phyloP scores from a whole-genome alignment of 1,284 basidiomycete species.

The Meripilus lineatus region DNA sequence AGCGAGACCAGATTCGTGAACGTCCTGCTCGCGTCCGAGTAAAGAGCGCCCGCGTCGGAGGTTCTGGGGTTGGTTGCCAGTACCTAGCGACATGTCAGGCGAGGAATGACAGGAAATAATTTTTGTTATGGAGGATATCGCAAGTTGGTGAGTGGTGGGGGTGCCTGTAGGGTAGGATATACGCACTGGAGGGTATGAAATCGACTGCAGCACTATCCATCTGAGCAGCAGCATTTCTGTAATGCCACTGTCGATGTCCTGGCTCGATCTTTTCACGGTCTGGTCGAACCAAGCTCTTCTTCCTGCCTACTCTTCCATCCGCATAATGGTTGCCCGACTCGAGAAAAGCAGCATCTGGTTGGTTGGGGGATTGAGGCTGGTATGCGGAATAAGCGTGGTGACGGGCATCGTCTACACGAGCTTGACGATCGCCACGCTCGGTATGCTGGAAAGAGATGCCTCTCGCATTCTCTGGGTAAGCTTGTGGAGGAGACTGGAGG shows the following conservation, averaged over 20 bases:
- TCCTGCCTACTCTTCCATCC: constrained; percentile 56
- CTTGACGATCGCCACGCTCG: constrained; percentile 63
- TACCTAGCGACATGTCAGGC: constrained; percentile 43
- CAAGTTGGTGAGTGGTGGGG: too few species aligned
- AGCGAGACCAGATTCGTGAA: constrained; percentile 82
- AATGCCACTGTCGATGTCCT: constrained; percentile 92
- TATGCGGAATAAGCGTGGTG: constrained; percentile 49
- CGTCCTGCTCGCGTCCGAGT: constrained; percentile 81
- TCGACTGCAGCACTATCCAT: constrained; percentile 71
- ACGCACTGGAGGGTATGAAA: constrained; percentile 78
- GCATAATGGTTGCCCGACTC: constrained; percentile 43
- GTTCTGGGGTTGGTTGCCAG: constrained; percentile 76
- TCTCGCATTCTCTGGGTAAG: constrained; percentile 26
- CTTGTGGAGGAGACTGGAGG: constrained; percentile 19
- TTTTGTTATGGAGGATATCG: constrained; percentile 4
- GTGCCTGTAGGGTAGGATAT: too few species aligned
- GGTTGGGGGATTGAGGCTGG: constrained; percentile 39
- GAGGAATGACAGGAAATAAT: constrained; percentile 7
- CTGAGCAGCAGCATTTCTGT: constrained; percentile 85
- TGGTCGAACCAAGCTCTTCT: constrained; percentile 91
- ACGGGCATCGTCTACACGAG: constrained; percentile 47
- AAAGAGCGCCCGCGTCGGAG: constrained; percentile 85
- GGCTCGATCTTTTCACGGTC: constrained; percentile 98
- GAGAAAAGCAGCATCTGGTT: constrained; percentile 35
- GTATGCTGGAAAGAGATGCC: constrained; percentile 64